Evolutionary conservation across 108 stramenopile species (phyloP), one percentile per base, ranked within the genome.

Genomic region (Stephanodiscus minutulus): DNA sequence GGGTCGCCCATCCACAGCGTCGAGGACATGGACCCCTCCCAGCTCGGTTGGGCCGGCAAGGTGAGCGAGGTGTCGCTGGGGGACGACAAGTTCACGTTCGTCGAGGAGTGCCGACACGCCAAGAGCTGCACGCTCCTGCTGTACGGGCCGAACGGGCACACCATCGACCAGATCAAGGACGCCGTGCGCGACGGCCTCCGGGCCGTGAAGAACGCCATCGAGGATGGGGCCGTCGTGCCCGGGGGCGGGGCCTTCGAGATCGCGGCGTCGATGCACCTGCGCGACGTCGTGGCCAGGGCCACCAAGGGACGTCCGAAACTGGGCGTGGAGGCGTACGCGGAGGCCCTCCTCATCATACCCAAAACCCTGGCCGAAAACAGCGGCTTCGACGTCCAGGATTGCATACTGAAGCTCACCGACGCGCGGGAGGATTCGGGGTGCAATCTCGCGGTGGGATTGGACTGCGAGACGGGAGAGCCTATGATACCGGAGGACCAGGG

Each of bases 61-160:
- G 97, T 99, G 15, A 90, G 85, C 62, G 97, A 98, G 83, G 91
- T 97, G 17, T 96, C 94, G 15, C 84, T 98, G 39, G 99, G 98
- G 7, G 99, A 99, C 52, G 98, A 98, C 73, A 99, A 98, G 79
- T 99, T 91, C 85, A 99, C 99, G 39, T 99, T 99, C 72, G 96
- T 98, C 22, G 98, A 99, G 82, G 98, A 97, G 71, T 98, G 97
- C 68, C 73, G 82, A 22, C 76, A 85, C 69, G 90, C 98, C 62
- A 85, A 95, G 65, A 91, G 91, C 27, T 98, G 98, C 85, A 97
- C 99, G 28, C 67, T 99, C 50, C 84, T 99, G 29, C 70, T 99
- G 67, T 97, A 97, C 78, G 99, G 99, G 43, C 98, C 98, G 54
- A 99, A 99, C 86, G 86, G 86, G 41, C 96, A 98, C 80, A 96